Conservation (phyloP, 129 eudicot species). For the Heracleum sosnowskyi region DNA sequence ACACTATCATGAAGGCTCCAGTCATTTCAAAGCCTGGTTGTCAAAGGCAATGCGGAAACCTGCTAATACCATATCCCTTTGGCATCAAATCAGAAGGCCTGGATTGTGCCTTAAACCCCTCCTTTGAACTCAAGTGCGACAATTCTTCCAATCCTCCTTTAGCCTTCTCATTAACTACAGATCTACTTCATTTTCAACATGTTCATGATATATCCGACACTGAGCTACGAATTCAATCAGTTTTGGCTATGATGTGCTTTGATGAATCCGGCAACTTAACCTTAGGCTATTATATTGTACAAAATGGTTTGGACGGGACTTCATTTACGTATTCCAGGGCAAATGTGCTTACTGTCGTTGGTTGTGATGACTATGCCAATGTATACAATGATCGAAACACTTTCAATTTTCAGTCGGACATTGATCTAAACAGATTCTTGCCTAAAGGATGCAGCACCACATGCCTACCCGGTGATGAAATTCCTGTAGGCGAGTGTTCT, state of each 20-base stretch:
- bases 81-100: background rate
- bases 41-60: background rate
- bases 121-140: background rate
- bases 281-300: background rate
- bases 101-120: background rate
- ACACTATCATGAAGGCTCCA: background rate
- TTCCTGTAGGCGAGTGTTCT: slow-evolving; percentile 17
- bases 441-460: slow-evolving; percentile 17
- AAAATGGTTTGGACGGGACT: background rate
- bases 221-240: background rate
- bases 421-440: background rate
- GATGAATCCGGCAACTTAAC: background rate
- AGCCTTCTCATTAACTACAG: background rate
- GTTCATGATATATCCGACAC: slow-evolving; percentile 10
- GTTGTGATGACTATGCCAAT: slow-evolving; percentile 32
- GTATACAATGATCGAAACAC: background rate
- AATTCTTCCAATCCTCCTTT: background rate
- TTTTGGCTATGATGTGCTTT: background rate
- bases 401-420: background rate
- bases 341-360: slow-evolving; percentile 16
- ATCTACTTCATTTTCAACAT: background rate
- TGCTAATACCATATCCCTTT: background rate
- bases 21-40: background rate
- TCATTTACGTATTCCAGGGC: slow-evolving; percentile 13
- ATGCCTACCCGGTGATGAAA: slow-evolving; percentile 19